Conservation (phyloP, 2,329 filamentous ascomycete species). For the Epicoccum sorghinum region DNA sequence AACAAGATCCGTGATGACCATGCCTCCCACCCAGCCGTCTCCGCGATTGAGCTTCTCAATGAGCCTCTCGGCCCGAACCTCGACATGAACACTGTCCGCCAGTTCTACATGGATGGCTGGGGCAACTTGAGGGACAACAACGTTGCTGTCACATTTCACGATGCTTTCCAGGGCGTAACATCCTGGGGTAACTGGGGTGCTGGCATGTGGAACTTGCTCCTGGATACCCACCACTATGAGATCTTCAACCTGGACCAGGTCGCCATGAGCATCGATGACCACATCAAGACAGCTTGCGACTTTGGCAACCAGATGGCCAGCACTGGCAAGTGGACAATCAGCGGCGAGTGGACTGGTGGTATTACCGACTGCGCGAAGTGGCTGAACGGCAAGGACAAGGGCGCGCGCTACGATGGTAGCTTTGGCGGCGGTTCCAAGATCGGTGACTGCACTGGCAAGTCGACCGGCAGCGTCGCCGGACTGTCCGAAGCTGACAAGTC, state of each 20-base stretch:
- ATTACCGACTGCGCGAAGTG: slow-evolving; percentile 57
- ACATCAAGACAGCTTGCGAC: slow-evolving; percentile 51
- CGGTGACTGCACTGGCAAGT: slow-evolving; percentile 54
- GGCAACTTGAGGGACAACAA: slow-evolving; percentile 51
- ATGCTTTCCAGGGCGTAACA: slow-evolving; percentile 54
- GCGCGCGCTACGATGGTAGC: slow-evolving; percentile 55
- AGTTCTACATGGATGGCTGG: slow-evolving; percentile 58
- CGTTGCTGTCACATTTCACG: slow-evolving; percentile 54
- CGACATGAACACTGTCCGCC: slow-evolving; percentile 51
- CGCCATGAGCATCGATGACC: slow-evolving; percentile 45
- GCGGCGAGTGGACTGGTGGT: slow-evolving; percentile 56
- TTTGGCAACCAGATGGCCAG: slow-evolving; percentile 55
- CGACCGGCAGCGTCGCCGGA: slow-evolving; percentile 50
- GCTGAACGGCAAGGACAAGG: slow-evolving; percentile 55
- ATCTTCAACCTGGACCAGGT: slow-evolving; percentile 51
- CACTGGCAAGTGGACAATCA: slow-evolving; percentile 55
- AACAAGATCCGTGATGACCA: slow-evolving; percentile 56
- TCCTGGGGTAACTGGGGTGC: slow-evolving; percentile 53
- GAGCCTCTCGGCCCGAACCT: slow-evolving; percentile 53
- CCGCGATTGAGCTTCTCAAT: slow-evolving; percentile 56
- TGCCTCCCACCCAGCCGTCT: slow-evolving; percentile 53
- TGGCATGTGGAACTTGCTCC: slow-evolving; percentile 52
- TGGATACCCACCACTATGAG: slow-evolving; percentile 58
- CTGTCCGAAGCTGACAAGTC: slow-evolving; percentile 51
- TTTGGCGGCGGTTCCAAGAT: slow-evolving; percentile 46